Conservation (phyloP, 345 rosid genomes). For the Garcia nutans region DNA sequence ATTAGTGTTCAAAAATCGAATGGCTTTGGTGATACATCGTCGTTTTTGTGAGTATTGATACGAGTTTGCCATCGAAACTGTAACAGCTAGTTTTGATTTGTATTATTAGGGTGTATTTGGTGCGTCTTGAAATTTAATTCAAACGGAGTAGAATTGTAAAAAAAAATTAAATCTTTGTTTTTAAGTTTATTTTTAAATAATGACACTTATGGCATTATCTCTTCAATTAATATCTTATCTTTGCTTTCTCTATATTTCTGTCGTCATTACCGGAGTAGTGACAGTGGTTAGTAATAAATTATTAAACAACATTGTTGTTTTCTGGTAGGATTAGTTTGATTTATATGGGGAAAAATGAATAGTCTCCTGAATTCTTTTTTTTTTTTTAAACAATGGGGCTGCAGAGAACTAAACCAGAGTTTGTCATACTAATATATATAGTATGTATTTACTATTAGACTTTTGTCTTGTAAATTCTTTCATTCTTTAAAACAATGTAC, state of each 20-base stretch:
- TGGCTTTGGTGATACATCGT: conserved; percentile 25
- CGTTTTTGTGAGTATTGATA: conserved; percentile 35
- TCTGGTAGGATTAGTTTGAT: background rate
- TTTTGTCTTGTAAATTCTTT: too few relatives aligned
- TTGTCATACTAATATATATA: too few relatives aligned
- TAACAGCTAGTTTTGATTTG: background rate
- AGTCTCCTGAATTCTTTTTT: too few relatives aligned
- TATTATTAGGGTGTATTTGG: background rate
- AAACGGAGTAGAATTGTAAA: too few relatives aligned
- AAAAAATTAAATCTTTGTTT: too few relatives aligned
- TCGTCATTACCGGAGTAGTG: conserved; percentile 9
- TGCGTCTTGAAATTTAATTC: too few relatives aligned
- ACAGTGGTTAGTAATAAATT: background rate
- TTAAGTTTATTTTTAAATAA: too few relatives aligned
- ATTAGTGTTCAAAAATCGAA: background rate
- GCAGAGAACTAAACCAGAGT: too few relatives aligned
- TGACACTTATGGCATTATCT: conserved; percentile 4
- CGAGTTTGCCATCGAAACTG: conserved; percentile 13
- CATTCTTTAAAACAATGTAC: too few relatives aligned
- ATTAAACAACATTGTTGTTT: conserved; percentile 8
- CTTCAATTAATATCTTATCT: background rate
- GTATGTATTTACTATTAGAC: too few relatives aligned
- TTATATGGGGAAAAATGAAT: background rate
- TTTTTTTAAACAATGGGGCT: too few relatives aligned
- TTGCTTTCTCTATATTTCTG: conserved; percentile 12